phyloP scores from a whole-genome alignment of 1,139 yeast genomes.

The Candida sanyaensis region DNA sequence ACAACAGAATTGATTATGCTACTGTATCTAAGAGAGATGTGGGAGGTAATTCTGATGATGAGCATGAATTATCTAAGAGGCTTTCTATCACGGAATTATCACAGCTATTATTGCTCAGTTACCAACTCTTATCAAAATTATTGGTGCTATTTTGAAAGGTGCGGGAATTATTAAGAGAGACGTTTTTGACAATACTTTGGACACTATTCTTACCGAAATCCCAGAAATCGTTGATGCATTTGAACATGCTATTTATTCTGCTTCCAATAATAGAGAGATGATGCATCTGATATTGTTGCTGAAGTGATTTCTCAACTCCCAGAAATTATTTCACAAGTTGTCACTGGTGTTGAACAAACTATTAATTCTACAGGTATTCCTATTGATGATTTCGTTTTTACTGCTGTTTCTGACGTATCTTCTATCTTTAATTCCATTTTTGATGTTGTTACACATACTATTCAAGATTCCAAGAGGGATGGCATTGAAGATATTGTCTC shows the following conservation, averaged over 20 bases:
- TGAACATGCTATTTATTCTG: neutral
- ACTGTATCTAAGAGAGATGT: neutral
- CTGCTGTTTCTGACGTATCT: neutral
- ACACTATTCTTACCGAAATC: constrained; percentile 1
- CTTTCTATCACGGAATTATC: neutral
- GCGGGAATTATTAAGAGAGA: neutral
- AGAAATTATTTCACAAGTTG: constrained; percentile 1
- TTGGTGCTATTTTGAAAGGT: neutral
- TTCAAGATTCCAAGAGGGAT: constrained; percentile 1
- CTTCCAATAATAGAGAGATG: neutral
- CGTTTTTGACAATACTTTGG: constrained; percentile 2
- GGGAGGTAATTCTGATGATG: neutral
- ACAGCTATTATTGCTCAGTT: neutral
- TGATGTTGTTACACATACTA: neutral
- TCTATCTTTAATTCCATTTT: neutral
- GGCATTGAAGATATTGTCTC: constrained; percentile 2
- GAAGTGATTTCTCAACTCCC: neutral
- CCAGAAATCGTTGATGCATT: neutral
- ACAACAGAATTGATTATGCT: neutral
- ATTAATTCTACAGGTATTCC: neutral
- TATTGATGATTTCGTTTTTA: neutral
- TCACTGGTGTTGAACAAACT: constrained; percentile 2
- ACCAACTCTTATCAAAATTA: neutral
- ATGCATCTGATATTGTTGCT: neutral
- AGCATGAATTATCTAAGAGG: neutral